phyloP scores from a whole-genome alignment of 1,139 yeast genomes.

The Pichia sp. region DNA sequence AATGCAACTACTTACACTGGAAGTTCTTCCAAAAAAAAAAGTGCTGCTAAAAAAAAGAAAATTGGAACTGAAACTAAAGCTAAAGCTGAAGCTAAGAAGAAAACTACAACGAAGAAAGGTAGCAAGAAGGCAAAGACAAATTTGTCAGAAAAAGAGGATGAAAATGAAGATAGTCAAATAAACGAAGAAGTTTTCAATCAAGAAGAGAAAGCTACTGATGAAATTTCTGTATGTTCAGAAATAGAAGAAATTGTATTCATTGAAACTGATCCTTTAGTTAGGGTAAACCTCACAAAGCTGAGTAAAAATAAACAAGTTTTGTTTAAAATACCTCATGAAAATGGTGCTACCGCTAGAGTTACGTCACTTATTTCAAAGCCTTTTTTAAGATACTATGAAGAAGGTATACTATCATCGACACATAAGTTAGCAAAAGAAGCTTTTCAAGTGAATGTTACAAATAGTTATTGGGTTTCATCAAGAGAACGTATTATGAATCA shows the following conservation, averaged over 20 bases:
- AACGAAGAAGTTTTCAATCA: neutral
- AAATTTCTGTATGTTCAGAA: too few species aligned
- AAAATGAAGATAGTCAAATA: neutral
- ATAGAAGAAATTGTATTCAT: neutral
- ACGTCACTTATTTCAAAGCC: slow-evolving; percentile 76
- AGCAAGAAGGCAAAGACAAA: neutral
- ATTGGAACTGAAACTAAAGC: too few species aligned
- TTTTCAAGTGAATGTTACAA: slow-evolving; percentile 64
- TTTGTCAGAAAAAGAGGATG: neutral
- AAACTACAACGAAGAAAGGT: too few species aligned
- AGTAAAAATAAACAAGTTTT: slow-evolving; percentile 21
- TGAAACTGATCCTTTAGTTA: slow-evolving; percentile 14
- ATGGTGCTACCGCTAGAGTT: slow-evolving; percentile 71
- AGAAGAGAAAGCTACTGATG: slow-evolving; percentile 1
- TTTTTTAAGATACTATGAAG: slow-evolving; percentile 66
- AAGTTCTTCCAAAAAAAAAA: too few species aligned
- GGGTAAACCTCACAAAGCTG: slow-evolving; percentile 23
- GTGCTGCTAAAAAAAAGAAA: too few species aligned
- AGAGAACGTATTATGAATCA: slow-evolving; percentile 79
- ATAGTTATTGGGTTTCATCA: slow-evolving; percentile 91
- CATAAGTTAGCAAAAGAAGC: slow-evolving; percentile 74
- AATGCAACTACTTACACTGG: neutral
- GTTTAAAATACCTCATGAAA: slow-evolving; percentile 86
- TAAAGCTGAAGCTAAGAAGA: too few species aligned
- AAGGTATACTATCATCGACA: slow-evolving; percentile 65